Evolutionary conservation across 441 rosid species (phyloP), one percentile per base, ranked within the genome.

Genomic region (Erysimum cheiri): DNA sequence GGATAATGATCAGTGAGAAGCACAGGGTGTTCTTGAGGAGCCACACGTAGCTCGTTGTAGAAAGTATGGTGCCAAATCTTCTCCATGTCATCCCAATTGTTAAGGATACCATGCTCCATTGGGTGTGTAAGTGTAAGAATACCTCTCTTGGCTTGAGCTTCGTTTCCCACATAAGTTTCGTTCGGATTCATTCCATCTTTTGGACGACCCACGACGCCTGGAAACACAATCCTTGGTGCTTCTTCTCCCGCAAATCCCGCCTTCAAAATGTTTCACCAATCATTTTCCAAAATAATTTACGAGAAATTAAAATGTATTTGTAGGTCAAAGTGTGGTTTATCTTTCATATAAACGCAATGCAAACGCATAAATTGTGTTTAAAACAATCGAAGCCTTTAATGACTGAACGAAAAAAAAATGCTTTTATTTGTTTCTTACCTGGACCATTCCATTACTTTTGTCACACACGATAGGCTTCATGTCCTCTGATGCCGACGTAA

Each of bases 181-280:
- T 80, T 82, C 24, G 77, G 75, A 6, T 85, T 81, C 82, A 77
- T 74, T 19, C 86, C 90, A 32, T 22, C 24, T 22, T 22, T 22
- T 22, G 24, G 24, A 22, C 24, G 24, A 22, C 87, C 88, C 54
- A 85, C 82, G 13, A 87, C 82, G 62, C 87, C 84, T 7, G 87
- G 88, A 39, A 87, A 85, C 26, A 87, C 87, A 31, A 86, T 86
- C 64, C 82, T 85, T 15, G 95, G 95, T 11, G 84, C 87, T 73
- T 81, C 87, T 52, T 89, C 92, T 70, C 90, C 87, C 0, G 90
- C 92, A 65, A 89, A 87, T 53, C 95, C 95, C 49, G 90, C 96
- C 95, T 89, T 72, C 40, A 71, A 78, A 58, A 40, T 64, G 40
- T 52, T 28, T 53, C 10, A 58, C 47, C 47, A 69, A 36, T 64